Evolutionary conservation across 768 basidiomycete species (phyloP).

Genomic region (Fomitopsis pulvina): DNA sequence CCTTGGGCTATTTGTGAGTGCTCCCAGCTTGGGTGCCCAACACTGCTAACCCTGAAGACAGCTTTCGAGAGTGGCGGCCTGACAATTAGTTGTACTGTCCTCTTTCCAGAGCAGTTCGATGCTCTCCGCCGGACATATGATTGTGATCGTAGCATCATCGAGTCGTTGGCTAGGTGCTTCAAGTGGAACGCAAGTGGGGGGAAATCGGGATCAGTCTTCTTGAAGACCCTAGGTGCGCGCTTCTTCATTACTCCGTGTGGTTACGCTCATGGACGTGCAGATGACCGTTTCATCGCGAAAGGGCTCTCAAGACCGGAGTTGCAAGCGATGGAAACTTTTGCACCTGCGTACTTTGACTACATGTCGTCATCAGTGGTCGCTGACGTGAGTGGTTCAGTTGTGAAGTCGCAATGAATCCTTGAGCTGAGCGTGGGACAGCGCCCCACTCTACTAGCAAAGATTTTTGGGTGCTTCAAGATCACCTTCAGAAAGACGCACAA

Average conservation of each 20-base stretch:
- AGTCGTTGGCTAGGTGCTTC: constrained; percentile 87
- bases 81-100: constrained; percentile 88
- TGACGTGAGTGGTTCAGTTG: constrained; percentile 45
- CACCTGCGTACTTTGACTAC: constrained; percentile 96
- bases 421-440: constrained; percentile 42
- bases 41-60: constrained; percentile 24
- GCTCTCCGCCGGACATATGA: constrained; percentile 88
- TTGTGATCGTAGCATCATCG: constrained; percentile 90
- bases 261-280: constrained; percentile 31
- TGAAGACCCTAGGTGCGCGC: constrained; percentile 82
- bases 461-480: constrained; percentile 94
- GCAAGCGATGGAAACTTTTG: constrained; percentile 94
- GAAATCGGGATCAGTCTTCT: constrained; percentile 93
- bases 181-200: constrained; percentile 96
- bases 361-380: constrained; percentile 91
- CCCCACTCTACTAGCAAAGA: constrained; percentile 91
- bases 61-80: constrained; percentile 88
- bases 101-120: constrained; percentile 97
- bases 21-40: background rate
- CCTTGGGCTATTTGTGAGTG: constrained; percentile 77
- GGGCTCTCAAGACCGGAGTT: constrained; percentile 88
- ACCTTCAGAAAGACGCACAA: constrained; percentile 79
- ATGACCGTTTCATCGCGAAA: constrained; percentile 98
- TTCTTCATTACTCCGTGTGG: background rate
- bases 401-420: background rate